phyloP scores from a whole-genome alignment of 1,284 basidiomycete genomes.

The Cyathus pygmaeus region DNA sequence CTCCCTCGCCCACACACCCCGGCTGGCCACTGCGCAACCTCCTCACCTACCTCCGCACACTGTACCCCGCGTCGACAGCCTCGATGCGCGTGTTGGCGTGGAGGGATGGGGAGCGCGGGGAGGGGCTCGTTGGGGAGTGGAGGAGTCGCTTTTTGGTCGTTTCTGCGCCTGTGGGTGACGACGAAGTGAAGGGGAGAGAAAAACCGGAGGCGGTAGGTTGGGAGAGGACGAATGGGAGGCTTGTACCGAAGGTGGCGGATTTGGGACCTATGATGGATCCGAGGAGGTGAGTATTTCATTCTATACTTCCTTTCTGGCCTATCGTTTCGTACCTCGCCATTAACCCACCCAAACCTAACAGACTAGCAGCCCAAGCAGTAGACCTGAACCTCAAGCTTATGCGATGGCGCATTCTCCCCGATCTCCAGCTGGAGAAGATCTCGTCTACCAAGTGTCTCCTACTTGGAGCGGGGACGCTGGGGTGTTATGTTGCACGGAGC shows the following conservation, averaged over 20 bases:
- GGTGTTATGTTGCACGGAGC: constrained; percentile 93
- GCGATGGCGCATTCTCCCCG: constrained; percentile 96
- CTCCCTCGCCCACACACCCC: constrained; percentile 78
- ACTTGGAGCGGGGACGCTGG: constrained; percentile 94
- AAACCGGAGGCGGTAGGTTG: constrained; percentile 86
- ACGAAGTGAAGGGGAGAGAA: constrained; percentile 8
- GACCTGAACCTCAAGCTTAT: constrained; percentile 98
- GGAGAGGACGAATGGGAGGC: constrained; percentile 88
- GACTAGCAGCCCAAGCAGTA: constrained; percentile 94
- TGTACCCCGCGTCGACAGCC: constrained; percentile 59
- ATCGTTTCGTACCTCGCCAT: constrained; percentile 2
- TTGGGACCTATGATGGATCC: constrained; percentile 98
- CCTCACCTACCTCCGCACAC: constrained; percentile 79
- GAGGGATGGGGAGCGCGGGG: constrained; percentile 65
- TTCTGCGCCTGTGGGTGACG: constrained; percentile 30
- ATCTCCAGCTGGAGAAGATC: constrained; percentile 89
- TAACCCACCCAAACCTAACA: constrained; percentile 32
- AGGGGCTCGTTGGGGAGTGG: constrained; percentile 56
- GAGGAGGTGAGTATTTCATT: constrained; percentile 55
- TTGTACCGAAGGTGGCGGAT: constrained; percentile 90
- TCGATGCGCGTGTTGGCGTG: constrained; percentile 80
- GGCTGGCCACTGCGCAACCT: constrained; percentile 97
- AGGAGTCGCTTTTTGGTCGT: constrained; percentile 69
- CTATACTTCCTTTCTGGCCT: not conserved
- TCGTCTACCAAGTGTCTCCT: constrained; percentile 84